Evolutionary conservation across 164 flowering plant species (phyloP).

Genomic region (Magnolia sinica): DNA sequence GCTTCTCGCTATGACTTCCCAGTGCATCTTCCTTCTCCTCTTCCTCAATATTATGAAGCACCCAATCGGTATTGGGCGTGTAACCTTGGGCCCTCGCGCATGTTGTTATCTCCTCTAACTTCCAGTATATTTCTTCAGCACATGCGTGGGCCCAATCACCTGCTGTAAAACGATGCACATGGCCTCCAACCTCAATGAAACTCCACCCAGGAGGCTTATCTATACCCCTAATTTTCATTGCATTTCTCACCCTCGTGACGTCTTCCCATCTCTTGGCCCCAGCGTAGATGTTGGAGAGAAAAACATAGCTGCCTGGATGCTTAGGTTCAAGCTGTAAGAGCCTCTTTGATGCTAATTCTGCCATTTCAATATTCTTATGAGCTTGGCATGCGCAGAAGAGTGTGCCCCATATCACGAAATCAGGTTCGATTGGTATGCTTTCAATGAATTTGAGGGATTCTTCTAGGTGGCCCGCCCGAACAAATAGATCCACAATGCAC

Average conservation of each 20-base stretch:
- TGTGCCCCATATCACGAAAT: slow-evolving; percentile 58
- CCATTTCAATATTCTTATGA: slow-evolving; percentile 45
- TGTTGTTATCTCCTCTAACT: slow-evolving; percentile 34
- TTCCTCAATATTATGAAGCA: slow-evolving; percentile 49
- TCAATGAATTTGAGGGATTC: slow-evolving; percentile 42
- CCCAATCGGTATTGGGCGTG: slow-evolving; percentile 44
- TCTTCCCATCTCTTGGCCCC: slow-evolving; percentile 42
- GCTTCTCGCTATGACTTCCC: slow-evolving; percentile 52
- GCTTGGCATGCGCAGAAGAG: slow-evolving; percentile 54
- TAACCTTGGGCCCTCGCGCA: slow-evolving; percentile 34
- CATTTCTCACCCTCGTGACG: slow-evolving; percentile 37
- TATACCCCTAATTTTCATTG: slow-evolving; percentile 32
- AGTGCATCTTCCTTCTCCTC: slow-evolving; percentile 56
- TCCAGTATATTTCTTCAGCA: slow-evolving; percentile 26
- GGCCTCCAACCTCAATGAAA: slow-evolving; percentile 39
- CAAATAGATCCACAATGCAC: slow-evolving; percentile 42
- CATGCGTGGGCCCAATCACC: slow-evolving; percentile 32
- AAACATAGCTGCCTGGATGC: slow-evolving; percentile 45
- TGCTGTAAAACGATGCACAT: slow-evolving; percentile 38
- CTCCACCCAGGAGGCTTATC: slow-evolving; percentile 52
- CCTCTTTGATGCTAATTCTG: slow-evolving; percentile 36
- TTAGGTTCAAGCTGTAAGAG: slow-evolving; percentile 44
- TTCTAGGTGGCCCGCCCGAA: slow-evolving; percentile 45
- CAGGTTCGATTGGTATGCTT: slow-evolving; percentile 43
- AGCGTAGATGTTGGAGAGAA: slow-evolving; percentile 47